Percentiles rank a stretch among this genome's conserved stretches.
These are phyloP conservation scores for Clarkia xantiana DNA, from an alignment of 345 rosid species.

Conservation along the genomic window DNA sequence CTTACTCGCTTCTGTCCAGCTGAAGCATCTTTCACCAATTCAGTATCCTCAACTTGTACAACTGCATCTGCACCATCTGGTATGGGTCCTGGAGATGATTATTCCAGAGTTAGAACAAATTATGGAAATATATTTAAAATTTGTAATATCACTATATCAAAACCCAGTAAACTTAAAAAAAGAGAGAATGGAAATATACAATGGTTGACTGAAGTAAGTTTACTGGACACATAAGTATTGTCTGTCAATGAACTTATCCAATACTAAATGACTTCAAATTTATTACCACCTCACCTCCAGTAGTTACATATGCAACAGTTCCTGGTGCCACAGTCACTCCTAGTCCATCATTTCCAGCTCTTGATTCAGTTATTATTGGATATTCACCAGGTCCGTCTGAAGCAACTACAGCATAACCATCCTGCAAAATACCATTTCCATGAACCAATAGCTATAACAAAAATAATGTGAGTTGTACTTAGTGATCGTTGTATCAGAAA, in stretches of 20 bases:
- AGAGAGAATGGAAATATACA: too few species aligned
- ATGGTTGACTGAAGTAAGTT: too few species aligned
- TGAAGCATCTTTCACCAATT: conserved; percentile 23
- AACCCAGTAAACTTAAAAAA: too few species aligned
- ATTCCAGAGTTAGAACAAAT: background rate
- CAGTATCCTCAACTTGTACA: conserved; percentile 90
- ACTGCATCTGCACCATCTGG: conserved; percentile 98
- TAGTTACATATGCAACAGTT: conserved; percentile 92
- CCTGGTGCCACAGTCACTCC: conserved; percentile 75
- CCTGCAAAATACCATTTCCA: conserved; percentile 29
- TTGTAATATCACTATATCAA: too few species aligned
- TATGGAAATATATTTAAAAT: too few species aligned
- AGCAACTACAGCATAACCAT: conserved; percentile 90
- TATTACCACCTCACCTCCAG: conserved; percentile 54
- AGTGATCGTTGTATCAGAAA: too few species aligned
- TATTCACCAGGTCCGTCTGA: conserved; percentile 94
- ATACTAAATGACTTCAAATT: background rate
- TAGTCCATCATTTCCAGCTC: conserved; percentile 91
- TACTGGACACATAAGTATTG: too few species aligned
- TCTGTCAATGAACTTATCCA: too few species aligned
- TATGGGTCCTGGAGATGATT: conserved; percentile 49
- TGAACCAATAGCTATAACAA: background rate
- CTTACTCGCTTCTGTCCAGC: conserved; percentile 35
- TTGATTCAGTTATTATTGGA: conserved; percentile 71
- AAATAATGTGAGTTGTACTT: background rate